Conservation (phyloP, 805 yeast genomes). For the Cyberlindnera sargentensis region DNA sequence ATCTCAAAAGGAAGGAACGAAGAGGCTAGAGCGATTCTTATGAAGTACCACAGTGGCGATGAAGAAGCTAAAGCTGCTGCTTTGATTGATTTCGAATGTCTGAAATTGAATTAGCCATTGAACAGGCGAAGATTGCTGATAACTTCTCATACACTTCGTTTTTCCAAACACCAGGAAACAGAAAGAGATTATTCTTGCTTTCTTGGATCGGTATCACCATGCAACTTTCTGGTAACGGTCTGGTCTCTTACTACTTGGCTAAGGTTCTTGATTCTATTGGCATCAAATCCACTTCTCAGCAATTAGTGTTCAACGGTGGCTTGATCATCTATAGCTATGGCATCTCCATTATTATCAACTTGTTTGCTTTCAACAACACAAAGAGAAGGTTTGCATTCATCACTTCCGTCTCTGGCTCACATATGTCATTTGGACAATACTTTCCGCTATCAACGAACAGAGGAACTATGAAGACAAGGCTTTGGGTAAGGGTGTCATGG, state of each 20-base stretch:
- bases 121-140: constrained; percentile 31
- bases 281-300: constrained; percentile 37
- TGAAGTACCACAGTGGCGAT: constrained; percentile 32
- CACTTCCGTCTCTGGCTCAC: constrained; percentile 26
- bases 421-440: constrained; percentile 36
- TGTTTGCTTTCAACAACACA: constrained; percentile 24
- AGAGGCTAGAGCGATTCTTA: constrained; percentile 36
- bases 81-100: constrained; percentile 33
- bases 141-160: constrained; percentile 31
- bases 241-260: constrained; percentile 44
- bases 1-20: constrained; percentile 34
- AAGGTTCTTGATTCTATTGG: constrained; percentile 48
- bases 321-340: constrained; percentile 41
- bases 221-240: constrained; percentile 47
- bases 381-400: constrained; percentile 33
- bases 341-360: constrained; percentile 26
- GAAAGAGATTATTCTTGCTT: constrained; percentile 33
- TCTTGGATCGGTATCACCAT: constrained; percentile 28
- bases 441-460: constrained; percentile 41
- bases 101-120: constrained; percentile 34
- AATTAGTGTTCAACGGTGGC: constrained; percentile 45
- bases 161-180: constrained; percentile 29
- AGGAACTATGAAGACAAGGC: constrained; percentile 33
- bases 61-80: constrained; percentile 17
- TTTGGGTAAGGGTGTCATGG: constrained; percentile 39